Base-by-base conservation (phyloP, 192 early-diverging fungal genomes). In the Helicostylum pulchrum region DNA sequence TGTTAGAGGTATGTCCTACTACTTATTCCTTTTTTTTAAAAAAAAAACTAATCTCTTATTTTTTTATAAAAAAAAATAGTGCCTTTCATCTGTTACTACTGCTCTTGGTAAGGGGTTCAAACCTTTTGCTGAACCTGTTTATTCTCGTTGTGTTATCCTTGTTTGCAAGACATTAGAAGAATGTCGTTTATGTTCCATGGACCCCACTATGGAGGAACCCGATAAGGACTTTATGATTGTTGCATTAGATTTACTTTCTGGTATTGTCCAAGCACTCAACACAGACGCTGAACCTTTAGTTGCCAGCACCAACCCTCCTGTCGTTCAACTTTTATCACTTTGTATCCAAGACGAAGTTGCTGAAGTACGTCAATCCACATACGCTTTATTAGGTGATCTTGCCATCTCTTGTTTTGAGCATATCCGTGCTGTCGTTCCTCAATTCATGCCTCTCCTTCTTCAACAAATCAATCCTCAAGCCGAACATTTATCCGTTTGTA, bases 211-310 rank as follows among this genome's bases (percentile, higher is more conserved):
- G 23, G 90, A 92, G 17, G 79, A 76, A 39, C 93, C 95, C 17
- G 95, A 96, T 75, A 93, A 92, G 80, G 98, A 99, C 72, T 92
- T 96, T 77, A 90, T 98, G 70, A 92, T 99, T 70, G 93, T 98
- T 32, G 85, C 95, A 10, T 79, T 99, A 47, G 98, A 99, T 75
- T 82, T 99, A 73, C 80, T 99, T 62, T 90, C 90, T 71, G 93
- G 93, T 7, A 87, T 99, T 59, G 87, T 92, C 7, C 94, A 98
- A 80, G 98, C 94, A 7, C 78, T 99, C 59, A 89, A 87, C 61
- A 74, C 82, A 10, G 78, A 82, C 45, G 86, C 87, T 62, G 92
- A 94, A 66, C 75, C 77, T 26, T 80, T 97, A 65, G 86, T 98
- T 21, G 83, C 88, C 15, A 76, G 66, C 47, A 86, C 81, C 74